phyloP scores from a whole-genome alignment of 2,329 filamentous ascomycete species.

The Keithomyces neogunnii region DNA sequence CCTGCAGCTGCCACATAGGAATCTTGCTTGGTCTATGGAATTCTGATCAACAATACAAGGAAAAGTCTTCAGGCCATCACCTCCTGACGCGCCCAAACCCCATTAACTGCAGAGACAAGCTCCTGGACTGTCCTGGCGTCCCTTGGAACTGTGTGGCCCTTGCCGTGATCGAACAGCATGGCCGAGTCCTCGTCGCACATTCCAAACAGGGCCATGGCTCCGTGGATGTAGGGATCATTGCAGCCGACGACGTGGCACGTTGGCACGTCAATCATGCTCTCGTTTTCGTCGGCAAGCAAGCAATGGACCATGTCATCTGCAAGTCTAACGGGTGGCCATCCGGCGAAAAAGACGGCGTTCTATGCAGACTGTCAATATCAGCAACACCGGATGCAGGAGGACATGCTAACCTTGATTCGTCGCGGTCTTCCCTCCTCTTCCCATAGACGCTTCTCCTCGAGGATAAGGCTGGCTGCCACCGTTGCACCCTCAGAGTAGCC shows the following conservation, averaged over 20 bases:
- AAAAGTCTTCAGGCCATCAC: neutral
- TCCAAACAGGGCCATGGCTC: constrained; percentile 52
- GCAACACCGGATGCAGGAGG: constrained; percentile 2
- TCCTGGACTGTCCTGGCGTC: constrained; percentile 40
- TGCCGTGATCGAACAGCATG: constrained; percentile 55
- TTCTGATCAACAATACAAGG: neutral
- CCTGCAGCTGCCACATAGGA: too few species aligned
- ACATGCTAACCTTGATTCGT: constrained; percentile 23
- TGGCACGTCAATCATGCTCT: constrained; percentile 40
- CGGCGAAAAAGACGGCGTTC: constrained; percentile 43
- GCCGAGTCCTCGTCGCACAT: constrained; percentile 52
- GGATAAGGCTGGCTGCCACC: constrained; percentile 41
- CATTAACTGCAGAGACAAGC: constrained; percentile 17
- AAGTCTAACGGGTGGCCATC: constrained; percentile 43
- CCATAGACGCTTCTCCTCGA: constrained; percentile 37
- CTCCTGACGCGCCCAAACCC: neutral
- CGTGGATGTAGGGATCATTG: constrained; percentile 51
- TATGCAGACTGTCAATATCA: constrained; percentile 10
- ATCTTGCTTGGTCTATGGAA: too few species aligned
- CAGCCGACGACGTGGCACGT: constrained; percentile 46
- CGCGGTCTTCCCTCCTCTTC: constrained; percentile 22
- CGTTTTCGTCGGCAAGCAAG: constrained; percentile 39
- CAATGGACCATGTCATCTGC: constrained; percentile 27
- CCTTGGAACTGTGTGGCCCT: constrained; percentile 54
- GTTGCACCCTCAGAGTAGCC: constrained; percentile 55